Conservation (phyloP, 2,329 filamentous ascomycete genomes). For the Fusarium nodosum region DNA sequence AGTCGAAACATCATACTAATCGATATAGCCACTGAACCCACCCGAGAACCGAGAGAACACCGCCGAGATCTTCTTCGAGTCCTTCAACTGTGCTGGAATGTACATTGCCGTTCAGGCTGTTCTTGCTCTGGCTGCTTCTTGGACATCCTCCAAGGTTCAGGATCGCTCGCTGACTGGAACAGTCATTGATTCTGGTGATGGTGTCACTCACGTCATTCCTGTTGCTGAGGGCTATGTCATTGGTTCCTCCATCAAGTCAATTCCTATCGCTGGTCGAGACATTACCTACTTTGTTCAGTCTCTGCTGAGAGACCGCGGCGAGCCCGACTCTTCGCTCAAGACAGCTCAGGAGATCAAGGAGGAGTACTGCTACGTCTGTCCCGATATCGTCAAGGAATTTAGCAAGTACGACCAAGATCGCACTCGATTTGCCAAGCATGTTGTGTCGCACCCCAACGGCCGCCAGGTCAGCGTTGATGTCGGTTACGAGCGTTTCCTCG, state of each 20-base stretch:
- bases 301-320: constrained; percentile 92
- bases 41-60: constrained; percentile 99
- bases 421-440: constrained; percentile 90
- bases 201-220: constrained; percentile 98
- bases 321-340: constrained; percentile 96
- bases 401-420: constrained; percentile 93
- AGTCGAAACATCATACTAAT: constrained; percentile 28
- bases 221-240: constrained; percentile 99
- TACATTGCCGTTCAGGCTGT: constrained; percentile 99
- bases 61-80: constrained; percentile 99
- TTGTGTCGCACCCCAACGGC: constrained; percentile 87
- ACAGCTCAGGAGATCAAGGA: constrained; percentile 99
- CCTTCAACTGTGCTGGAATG: constrained; percentile 98
- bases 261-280: constrained; percentile 96
- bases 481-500: constrained; percentile 97
- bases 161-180: constrained; percentile 96
- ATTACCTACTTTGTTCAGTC: constrained; percentile 99
- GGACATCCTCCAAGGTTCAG: constrained; percentile 98
- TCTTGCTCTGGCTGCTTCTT: constrained; percentile 94
- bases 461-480: constrained; percentile 89
- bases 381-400: constrained; percentile 99
- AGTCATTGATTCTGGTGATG: constrained; percentile 98
- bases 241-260: constrained; percentile 98
- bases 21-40: constrained; percentile 86
- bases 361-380: constrained; percentile 97